phyloP scores from a whole-genome alignment of 805 yeast species.

The Candida maris region DNA sequence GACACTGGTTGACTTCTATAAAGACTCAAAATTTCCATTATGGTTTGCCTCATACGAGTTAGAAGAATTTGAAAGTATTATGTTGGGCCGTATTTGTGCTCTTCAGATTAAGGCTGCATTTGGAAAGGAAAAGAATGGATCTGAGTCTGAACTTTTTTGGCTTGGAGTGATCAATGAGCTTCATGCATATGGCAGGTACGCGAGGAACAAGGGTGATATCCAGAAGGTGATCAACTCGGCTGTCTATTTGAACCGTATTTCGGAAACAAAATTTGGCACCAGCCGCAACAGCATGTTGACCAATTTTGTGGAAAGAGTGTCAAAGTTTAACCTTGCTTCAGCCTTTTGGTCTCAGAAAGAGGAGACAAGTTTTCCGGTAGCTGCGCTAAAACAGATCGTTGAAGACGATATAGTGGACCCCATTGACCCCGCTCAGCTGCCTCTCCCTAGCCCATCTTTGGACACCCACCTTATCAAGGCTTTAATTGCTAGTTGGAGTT shows the following conservation, averaged over 20 bases:
- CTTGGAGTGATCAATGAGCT: slow-evolving; percentile 36
- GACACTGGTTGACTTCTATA: slow-evolving; percentile 2
- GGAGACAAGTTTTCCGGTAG: slow-evolving; percentile 49
- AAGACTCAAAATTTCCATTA: slow-evolving; percentile 19
- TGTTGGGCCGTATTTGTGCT: slow-evolving; percentile 37
- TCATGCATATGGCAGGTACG: slow-evolving; percentile 37
- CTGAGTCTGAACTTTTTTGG: slow-evolving; percentile 15
- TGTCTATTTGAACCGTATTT: slow-evolving; percentile 39
- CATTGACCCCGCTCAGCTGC: slow-evolving; percentile 4
- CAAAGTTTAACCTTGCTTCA: slow-evolving; percentile 50
- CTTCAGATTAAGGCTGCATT: slow-evolving; percentile 31
- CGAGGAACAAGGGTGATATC: slow-evolving; percentile 35
- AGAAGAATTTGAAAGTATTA: slow-evolving; percentile 38
- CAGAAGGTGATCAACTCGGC: slow-evolving; percentile 54
- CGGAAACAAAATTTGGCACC: slow-evolving; percentile 19
- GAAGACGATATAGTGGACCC: slow-evolving; percentile 8
- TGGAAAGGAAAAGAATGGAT: neutral
- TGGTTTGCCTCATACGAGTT: slow-evolving; percentile 41
- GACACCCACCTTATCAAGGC: slow-evolving; percentile 26
- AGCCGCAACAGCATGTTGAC: slow-evolving; percentile 6
- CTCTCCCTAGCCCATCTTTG: slow-evolving; percentile 9
- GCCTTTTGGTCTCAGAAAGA: slow-evolving; percentile 66
- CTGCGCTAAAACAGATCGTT: slow-evolving; percentile 41
- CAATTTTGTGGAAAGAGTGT: slow-evolving; percentile 16
- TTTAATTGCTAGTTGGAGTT: slow-evolving; percentile 61